Conservation (phyloP, 129 eudicot species). For the Chrysanthemum lavandulifolium region DNA sequence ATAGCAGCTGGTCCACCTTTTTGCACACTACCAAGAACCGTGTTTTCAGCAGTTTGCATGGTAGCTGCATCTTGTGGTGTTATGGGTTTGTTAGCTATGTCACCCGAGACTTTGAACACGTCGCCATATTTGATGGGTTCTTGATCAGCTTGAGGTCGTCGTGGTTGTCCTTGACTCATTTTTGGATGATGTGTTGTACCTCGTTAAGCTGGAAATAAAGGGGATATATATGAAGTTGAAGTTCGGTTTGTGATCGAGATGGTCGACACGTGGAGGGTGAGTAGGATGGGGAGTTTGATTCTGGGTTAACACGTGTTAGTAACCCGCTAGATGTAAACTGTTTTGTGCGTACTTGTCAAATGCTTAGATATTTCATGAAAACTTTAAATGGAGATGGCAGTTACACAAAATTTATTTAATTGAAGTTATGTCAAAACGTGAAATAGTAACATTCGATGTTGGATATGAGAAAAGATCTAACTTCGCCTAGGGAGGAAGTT, state of each 20-base stretch:
- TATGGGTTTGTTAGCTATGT: slow-evolving; percentile 46
- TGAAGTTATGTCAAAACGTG: too few relatives aligned
- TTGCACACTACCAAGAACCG: slow-evolving; percentile 39
- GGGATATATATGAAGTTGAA: not conserved
- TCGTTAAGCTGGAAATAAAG: not conserved
- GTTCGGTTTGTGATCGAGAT: not conserved
- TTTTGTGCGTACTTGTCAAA: not conserved
- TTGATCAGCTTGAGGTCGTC: slow-evolving; percentile 16
- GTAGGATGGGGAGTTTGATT: not conserved
- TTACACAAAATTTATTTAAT: too few relatives aligned
- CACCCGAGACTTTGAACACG: slow-evolving; percentile 57
- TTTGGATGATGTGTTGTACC: not conserved
- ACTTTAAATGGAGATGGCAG: not conserved
- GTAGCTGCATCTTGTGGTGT: slow-evolving; percentile 66
- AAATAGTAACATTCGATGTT: too few relatives aligned
- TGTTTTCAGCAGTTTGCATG: slow-evolving; percentile 65
- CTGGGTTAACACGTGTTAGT: not conserved
- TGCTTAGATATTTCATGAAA: not conserved
- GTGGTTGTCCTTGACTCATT: slow-evolving; percentile 47
- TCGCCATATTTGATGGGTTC: slow-evolving; percentile 56
- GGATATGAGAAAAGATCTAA: too few relatives aligned
- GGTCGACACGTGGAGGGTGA: slow-evolving; percentile 9
- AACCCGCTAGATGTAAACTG: not conserved
- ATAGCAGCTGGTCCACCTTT: slow-evolving; percentile 67
- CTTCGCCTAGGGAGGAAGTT: too few relatives aligned